phyloP scores from a whole-genome alignment of 257 asterid species.

The Gardenia jasminoides region DNA sequence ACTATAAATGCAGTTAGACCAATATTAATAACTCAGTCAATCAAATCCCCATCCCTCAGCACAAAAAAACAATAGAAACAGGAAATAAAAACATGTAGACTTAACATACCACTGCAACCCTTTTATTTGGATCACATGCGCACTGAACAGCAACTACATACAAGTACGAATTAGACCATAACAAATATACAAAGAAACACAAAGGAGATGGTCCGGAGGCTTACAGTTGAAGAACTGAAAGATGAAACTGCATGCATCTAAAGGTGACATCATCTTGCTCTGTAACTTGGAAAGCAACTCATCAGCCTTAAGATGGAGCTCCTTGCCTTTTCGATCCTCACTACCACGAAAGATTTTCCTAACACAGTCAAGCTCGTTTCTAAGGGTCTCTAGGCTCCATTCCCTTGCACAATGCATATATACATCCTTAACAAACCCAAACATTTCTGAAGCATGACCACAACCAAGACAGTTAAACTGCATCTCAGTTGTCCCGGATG shows the following conservation, averaged over 20 bases:
- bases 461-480: constrained; percentile 88
- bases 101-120: background rate
- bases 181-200: background rate
- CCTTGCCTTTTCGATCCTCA: constrained; percentile 80
- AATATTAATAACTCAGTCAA: background rate
- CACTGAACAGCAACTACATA: background rate
- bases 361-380: constrained; percentile 83
- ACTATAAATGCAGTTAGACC: background rate
- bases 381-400: constrained; percentile 61
- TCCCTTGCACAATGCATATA: constrained; percentile 66
- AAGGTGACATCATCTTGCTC: constrained; percentile 60
- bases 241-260: constrained; percentile 62
- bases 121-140: background rate
- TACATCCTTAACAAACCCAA: constrained; percentile 86
- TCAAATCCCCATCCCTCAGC: no score
- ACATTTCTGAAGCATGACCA: constrained; percentile 82
- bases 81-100: background rate
- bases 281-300: constrained; percentile 61
- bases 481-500: constrained; percentile 72
- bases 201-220: constrained; percentile 32
- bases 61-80: no score
- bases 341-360: constrained; percentile 61
- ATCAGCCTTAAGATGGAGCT: constrained; percentile 60
- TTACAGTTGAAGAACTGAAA: constrained; percentile 79
- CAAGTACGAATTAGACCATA: background rate